Percentiles rank a stretch among this genome's conserved stretches.
These are phyloP conservation scores for Pseudoturritis turrita DNA, from an alignment of 345 rosid genomes.

Conservation along the genomic window DNA sequence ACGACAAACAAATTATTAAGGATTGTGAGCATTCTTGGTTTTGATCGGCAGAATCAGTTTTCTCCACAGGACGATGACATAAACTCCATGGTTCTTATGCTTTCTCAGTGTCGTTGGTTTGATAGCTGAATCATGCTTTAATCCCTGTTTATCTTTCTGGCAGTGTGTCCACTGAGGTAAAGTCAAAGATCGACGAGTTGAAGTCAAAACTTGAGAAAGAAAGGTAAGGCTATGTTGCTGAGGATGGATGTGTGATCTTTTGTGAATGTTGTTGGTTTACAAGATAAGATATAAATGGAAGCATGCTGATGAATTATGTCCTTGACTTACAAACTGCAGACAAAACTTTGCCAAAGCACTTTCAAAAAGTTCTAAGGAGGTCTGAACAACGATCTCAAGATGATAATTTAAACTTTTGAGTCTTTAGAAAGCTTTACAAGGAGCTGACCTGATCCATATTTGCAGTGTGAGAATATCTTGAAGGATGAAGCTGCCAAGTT, in stretches of 20 bases:
- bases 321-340: constrained; percentile 34
- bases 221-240: constrained; percentile 40
- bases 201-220: constrained; percentile 73
- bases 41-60: neutral
- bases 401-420: neutral
- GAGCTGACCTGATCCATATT: neutral
- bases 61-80: neutral
- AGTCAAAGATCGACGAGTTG: constrained; percentile 63
- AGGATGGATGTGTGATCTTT: neutral
- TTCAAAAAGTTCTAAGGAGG: constrained; percentile 83
- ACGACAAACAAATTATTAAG: neutral
- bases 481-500: constrained; percentile 64
- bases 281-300: neutral
- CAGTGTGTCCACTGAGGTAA: constrained; percentile 71
- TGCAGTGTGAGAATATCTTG: constrained; percentile 64
- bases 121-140: neutral
- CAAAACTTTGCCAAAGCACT: constrained; percentile 62
- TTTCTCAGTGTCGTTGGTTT: neutral
- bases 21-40: neutral
- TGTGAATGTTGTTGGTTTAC: neutral
- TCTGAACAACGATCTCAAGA: constrained; percentile 22
- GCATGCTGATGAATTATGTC: neutral
- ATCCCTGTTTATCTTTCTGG: constrained; percentile 9
- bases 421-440: neutral
- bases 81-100: neutral